A percentile compares a stretch with the other conserved stretches of the same genome.
These are phyloP conservation scores for Volvox reticuliferus DNA, from an alignment of 139 green algal species.

Conservation along the genomic window DNA sequence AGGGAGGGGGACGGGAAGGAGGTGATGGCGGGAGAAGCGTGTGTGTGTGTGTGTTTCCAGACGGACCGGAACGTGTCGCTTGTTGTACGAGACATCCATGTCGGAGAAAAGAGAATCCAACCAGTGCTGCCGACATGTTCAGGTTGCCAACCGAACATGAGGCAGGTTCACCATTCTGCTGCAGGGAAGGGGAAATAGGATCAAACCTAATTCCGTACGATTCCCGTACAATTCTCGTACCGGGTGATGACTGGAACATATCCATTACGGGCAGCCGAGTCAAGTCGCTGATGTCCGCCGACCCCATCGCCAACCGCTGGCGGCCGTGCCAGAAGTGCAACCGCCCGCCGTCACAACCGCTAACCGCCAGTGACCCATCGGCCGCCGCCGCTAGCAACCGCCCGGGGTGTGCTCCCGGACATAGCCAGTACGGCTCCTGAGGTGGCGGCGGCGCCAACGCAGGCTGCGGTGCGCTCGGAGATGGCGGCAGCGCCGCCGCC, in stretches of 20 bases:
- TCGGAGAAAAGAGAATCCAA: no score
- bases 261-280: not conserved
- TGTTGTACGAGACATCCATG: no score
- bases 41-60: no score
- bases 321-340: not conserved
- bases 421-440: constrained; percentile 18
- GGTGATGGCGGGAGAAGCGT: no score
- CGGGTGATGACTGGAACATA: not conserved
- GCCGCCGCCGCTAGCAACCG: constrained; percentile 41
- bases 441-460: not conserved
- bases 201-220: not conserved
- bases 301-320: not conserved
- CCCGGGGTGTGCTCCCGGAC: not conserved
- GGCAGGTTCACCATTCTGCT: no score
- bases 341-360: constrained; percentile 31
- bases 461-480: not conserved
- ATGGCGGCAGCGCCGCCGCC: not conserved
- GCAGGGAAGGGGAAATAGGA: no score
- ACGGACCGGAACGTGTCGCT: no score
- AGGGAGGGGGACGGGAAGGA: not conserved
- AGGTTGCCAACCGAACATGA: no score
- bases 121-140: no score
- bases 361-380: constrained; percentile 11
- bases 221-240: not conserved
- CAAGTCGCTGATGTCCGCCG: not conserved